A percentile compares a stretch with the other conserved stretches of the same genome.
These are phyloP conservation scores for Rosa multiflora DNA, from an alignment of 306 rosid genomes.

Conservation along the genomic window DNA sequence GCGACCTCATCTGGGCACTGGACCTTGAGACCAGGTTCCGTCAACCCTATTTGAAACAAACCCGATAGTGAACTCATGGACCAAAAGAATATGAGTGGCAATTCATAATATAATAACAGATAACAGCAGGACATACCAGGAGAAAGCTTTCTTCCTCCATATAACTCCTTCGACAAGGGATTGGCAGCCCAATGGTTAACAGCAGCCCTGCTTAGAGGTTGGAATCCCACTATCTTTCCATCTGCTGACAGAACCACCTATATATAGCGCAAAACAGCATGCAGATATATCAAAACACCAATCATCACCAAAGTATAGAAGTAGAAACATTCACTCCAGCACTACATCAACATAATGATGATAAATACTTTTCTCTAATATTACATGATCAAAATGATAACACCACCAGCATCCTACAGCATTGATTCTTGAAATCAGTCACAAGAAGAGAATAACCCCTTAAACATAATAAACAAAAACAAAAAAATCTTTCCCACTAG, in stretches of 20 bases:
- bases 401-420: not conserved
- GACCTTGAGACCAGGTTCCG: slow-evolving; percentile 72
- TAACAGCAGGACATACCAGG: slow-evolving; percentile 54
- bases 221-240: slow-evolving; percentile 77
- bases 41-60: slow-evolving; percentile 53
- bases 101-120: slow-evolving; percentile 8
- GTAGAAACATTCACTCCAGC: not conserved
- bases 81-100: not conserved
- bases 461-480: not conserved
- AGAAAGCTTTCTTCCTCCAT: slow-evolving; percentile 72
- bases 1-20: slow-evolving; percentile 48
- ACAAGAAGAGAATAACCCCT: not conserved
- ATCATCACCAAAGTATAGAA: not conserved
- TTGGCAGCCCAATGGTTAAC: slow-evolving; percentile 84
- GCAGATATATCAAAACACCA: not conserved
- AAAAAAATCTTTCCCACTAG: not conserved
- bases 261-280: slow-evolving; percentile 23
- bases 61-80: slow-evolving; percentile 12
- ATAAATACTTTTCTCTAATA: not conserved
- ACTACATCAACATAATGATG: not conserved
- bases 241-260: slow-evolving; percentile 77
- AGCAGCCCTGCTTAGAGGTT: slow-evolving; percentile 85
- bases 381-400: not conserved
- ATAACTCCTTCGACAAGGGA: slow-evolving; percentile 83
- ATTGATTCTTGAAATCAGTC: not conserved